Evolutionary conservation across 495 filamentous ascomycete genomes (phyloP).

Genomic region (Friedmanniomyces endolithicus): DNA sequence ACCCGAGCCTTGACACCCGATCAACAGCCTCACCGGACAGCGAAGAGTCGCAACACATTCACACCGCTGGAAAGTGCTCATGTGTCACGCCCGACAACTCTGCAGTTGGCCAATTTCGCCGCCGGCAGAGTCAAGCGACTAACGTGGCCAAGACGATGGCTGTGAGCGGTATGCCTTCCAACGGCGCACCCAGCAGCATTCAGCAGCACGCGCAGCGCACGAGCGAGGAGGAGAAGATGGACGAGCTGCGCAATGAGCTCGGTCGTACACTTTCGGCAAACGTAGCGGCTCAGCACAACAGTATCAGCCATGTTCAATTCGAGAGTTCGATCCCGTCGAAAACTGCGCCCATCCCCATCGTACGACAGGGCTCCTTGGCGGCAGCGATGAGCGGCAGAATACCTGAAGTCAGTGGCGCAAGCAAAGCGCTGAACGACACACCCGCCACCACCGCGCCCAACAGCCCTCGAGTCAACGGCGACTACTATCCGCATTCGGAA

Average conservation of each 20-base stretch:
- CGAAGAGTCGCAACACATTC: conserved; percentile 3
- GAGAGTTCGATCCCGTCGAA: neutral
- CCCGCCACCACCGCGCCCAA: conserved; percentile 55
- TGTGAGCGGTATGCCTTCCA: conserved; percentile 1
- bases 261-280: conserved; percentile 9
- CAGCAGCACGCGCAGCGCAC: neutral
- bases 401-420: conserved; percentile 13
- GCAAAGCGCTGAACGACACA: conserved; percentile 42
- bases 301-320: neutral
- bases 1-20: neutral
- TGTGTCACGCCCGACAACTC: conserved; percentile 9
- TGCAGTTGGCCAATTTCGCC: conserved; percentile 2
- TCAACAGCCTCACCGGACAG: neutral
- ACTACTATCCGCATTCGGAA: conserved; percentile 7
- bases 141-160: conserved; percentile 1
- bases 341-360: neutral
- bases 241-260: conserved; percentile 14
- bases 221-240: conserved; percentile 8
- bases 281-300: neutral
- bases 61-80: conserved; percentile 9
- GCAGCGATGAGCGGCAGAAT: conserved; percentile 6
- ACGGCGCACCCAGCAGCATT: neutral
- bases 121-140: conserved; percentile 12
- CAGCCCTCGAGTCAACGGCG: conserved; percentile 58
- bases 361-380: conserved; percentile 1